Base-by-base conservation (phyloP, 768 basidiomycete genomes). In the Tephrocybe sp. region DNA sequence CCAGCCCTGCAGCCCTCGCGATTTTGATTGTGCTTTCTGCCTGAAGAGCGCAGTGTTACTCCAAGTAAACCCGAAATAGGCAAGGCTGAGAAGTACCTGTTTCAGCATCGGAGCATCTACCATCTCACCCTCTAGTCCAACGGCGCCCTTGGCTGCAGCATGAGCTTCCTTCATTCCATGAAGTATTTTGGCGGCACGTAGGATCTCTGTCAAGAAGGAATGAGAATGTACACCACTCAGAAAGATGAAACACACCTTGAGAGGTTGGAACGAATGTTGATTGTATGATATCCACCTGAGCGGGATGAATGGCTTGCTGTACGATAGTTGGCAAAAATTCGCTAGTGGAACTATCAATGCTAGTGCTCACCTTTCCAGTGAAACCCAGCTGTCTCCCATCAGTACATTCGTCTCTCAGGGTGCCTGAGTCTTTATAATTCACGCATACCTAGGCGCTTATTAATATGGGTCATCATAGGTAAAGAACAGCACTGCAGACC, bases 271-370 rank as follows among this genome's bases (percentile, higher is more conserved):
- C 79, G 63, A 88, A 97, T 1, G 86, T 83, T 5, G 76, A 68
- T 52, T 94, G 88, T 21, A 94, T 89, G 6, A 78, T 73, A 27
- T 78, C 76, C 3, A 95, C 80, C 66, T 97, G 94, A 21, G 71
- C 70, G 0, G 94, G 94, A 64, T 97, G 94, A 33, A 97, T 94
- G 2, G 88, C 91, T 93, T 97, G 94, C 91, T 93, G 64, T 36
- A 46, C 30, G 21, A 29, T 47, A 3, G 46, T 11, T 7, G 5
- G 12, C 18, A 27, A 11, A 36, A 11, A 6, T 36, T 36, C 16
- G 15, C 15, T 36, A 6, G 6, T 30, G 6, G 7, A 30, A 7
- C 29, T 6, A 30, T 11, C 5, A n/a, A 38, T 5, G 3, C 12
- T n/a, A 19, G 10, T 18, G 16, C 25, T 2, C 41, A 83, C 92